phyloP scores from a whole-genome alignment of 225 moss, liverwort and hornwort species.

The Polytrichum formosum region DNA sequence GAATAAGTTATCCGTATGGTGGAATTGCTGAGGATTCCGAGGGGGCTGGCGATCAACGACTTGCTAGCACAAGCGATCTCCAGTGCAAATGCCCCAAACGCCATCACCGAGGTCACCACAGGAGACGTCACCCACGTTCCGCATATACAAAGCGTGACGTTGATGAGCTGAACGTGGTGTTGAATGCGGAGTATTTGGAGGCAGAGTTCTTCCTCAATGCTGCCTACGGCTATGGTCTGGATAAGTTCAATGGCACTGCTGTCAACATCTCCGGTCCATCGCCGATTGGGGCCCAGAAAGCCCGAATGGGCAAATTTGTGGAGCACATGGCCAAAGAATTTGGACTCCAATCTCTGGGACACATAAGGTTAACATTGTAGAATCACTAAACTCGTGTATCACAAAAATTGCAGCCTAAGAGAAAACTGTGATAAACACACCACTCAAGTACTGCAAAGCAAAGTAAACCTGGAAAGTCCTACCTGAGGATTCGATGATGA shows the following conservation, averaged over 20 bases:
- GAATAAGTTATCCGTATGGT: neutral
- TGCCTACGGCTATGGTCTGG: constrained; percentile 52
- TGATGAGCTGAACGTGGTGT: constrained; percentile 40
- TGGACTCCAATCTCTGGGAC: constrained; percentile 54
- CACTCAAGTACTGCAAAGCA: too few species aligned
- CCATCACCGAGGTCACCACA: constrained; percentile 9
- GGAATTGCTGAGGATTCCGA: constrained; percentile 11
- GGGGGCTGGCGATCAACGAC: neutral
- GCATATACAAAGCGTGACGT: constrained; percentile 34
- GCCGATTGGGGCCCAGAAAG: constrained; percentile 37
- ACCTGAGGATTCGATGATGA: too few species aligned
- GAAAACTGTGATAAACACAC: too few species aligned
- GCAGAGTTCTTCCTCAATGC: constrained; percentile 56
- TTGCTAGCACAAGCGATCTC: neutral
- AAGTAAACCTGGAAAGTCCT: too few species aligned
- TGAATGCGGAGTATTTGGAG: constrained; percentile 58
- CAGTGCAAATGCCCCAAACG: constrained; percentile 29
- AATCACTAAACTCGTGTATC: too few species aligned
- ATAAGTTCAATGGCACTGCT: constrained; percentile 38
- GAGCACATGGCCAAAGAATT: constrained; percentile 50
- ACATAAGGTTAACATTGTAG: constrained; percentile 39
- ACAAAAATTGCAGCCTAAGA: too few species aligned
- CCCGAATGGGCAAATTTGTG: constrained; percentile 16
- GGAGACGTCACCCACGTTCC: neutral
- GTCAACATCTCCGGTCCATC: constrained; percentile 33